Base-by-base conservation (phyloP, 306 rosid species). In the Fragaria nilgerrensis region DNA sequence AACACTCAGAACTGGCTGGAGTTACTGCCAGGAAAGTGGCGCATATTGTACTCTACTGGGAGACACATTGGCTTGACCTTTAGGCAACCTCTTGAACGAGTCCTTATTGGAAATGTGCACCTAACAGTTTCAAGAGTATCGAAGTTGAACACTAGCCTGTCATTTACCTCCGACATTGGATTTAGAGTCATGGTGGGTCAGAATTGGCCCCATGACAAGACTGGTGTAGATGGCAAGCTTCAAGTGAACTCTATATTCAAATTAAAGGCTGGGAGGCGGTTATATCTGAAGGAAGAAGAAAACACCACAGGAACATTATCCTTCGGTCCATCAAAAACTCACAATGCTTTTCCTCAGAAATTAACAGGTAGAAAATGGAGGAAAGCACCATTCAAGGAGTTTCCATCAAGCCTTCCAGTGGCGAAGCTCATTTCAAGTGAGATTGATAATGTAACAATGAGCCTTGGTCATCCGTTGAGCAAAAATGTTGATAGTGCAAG, bases 21-120 rank as follows among this genome's bases (percentile, higher is more conserved):
- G 78, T 75, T 89, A 73, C 86, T 94, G 65, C 98, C 93, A 23
- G 98, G 98, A 78, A 94, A 90, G 87, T 94, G 98, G 98, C 95
- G 98, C 74, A 84, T 94, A 16, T 78, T 94, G 75, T 94, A 92
- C 83, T 89, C 92, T 79, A 94, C 98, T 0, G 98, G 98, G 81
- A 92, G 53, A 92, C 98, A 94, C 88, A 84, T 94, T 2, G 98
- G 97, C 44, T 84, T 92, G 76, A 90, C 96, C 77, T 87, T 94
- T 70, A 92, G 98, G 70, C 91, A 94, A 75, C 96, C 98, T 48
- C 88, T 94, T 49, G 77, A 85, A 14, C 90, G 90, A 23, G 98
- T 83, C 68, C 98, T 94, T 73, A 84, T 95, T 1, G 88, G 93
- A 49, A 84, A 92, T 9, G 95, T 91, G 83, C 87, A 86, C 84